These are phyloP conservation scores for Erucastrum elatum DNA, from an alignment of 345 rosid genomes.

Conservation along the genomic window DNA sequence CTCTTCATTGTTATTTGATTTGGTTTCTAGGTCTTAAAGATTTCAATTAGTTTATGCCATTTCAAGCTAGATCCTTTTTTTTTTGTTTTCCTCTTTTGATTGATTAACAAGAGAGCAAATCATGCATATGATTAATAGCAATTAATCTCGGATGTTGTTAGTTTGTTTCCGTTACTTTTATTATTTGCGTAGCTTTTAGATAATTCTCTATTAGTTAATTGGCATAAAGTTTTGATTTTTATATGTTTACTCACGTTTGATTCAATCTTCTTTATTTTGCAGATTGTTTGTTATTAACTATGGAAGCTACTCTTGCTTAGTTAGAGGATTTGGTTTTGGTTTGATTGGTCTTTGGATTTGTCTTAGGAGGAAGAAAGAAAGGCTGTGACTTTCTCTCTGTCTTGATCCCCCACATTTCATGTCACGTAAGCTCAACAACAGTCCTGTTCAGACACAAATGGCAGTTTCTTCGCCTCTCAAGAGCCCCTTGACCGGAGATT, in stretches of 20 bases:
- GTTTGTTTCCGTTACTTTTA: conserved; percentile 8
- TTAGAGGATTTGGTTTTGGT: conserved; percentile 13
- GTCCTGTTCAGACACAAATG: conserved; percentile 93
- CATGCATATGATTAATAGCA: not conserved
- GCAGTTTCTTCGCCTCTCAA: conserved; percentile 63
- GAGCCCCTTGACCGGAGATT: conserved; percentile 68
- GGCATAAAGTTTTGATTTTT: not conserved
- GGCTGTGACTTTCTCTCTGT: conserved; percentile 23
- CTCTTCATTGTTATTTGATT: conserved; percentile 9
- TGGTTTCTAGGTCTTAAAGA: not conserved
- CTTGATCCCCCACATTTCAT: conserved; percentile 47
- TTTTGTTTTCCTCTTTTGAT: not conserved
- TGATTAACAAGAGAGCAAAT: not conserved
- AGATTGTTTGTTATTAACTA: conserved; percentile 25
- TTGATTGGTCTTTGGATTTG: conserved; percentile 51
- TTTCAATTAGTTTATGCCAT: not conserved
- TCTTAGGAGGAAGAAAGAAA: conserved; percentile 41
- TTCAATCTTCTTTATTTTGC: not conserved
- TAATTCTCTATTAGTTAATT: not conserved
- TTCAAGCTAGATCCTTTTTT: not conserved
- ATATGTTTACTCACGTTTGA: not conserved
- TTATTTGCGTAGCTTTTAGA: not conserved
- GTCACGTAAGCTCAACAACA: conserved; percentile 79
- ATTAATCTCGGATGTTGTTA: not conserved
- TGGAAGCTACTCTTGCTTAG: conserved; percentile 20